phyloP scores from a whole-genome alignment of 805 yeast genomes.

The Priceomyces medius region DNA sequence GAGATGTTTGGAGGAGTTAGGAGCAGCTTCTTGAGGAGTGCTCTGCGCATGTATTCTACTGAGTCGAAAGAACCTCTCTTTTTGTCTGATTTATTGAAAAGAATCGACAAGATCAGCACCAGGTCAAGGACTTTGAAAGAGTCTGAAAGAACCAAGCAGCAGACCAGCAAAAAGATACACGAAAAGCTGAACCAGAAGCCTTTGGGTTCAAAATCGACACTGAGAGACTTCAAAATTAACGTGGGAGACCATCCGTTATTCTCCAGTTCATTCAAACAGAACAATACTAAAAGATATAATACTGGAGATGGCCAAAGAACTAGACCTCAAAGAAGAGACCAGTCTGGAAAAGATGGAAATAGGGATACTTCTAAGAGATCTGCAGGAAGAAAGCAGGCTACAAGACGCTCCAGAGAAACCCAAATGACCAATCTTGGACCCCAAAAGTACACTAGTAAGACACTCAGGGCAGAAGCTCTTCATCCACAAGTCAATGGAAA shows the following conservation, averaged over 20 bases:
- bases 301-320: slow-evolving; percentile 4
- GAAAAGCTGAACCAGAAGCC: slow-evolving; percentile 5
- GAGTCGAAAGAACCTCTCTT: slow-evolving; percentile 17
- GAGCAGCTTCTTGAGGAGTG: background rate
- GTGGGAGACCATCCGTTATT: slow-evolving; percentile 22
- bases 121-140: slow-evolving; percentile 7
- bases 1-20: slow-evolving; percentile 8
- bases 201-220: background rate
- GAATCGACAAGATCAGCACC: slow-evolving; percentile 33
- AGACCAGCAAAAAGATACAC: background rate
- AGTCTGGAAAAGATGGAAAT: slow-evolving; percentile 1
- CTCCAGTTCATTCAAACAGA: slow-evolving; percentile 7
- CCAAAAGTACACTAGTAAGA: slow-evolving; percentile 7
- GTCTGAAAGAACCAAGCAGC: background rate
- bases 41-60: slow-evolving; percentile 5
- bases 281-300: background rate
- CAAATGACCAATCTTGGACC: too few relatives aligned
- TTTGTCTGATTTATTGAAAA: slow-evolving; percentile 35
- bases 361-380: background rate
- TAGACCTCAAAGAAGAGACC: slow-evolving; percentile 2
- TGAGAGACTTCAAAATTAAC: slow-evolving; percentile 9
- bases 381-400: background rate
- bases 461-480: slow-evolving; percentile 12
- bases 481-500: slow-evolving; percentile 22
- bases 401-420: background rate